These are phyloP conservation scores for Venustampulla echinocandica DNA, from an alignment of 495 filamentous ascomycete species.

Conservation along the genomic window DNA sequence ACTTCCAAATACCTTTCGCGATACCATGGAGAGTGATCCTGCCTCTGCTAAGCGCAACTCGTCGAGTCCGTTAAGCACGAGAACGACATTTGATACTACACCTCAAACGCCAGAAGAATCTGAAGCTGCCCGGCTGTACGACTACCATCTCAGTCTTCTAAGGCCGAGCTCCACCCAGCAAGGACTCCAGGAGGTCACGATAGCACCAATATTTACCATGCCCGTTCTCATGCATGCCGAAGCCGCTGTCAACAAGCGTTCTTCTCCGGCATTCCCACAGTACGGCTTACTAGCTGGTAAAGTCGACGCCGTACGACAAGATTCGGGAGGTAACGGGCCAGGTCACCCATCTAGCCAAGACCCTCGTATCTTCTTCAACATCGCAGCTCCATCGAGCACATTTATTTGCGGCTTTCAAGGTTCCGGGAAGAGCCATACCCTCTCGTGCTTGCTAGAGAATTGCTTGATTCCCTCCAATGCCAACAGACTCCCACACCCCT, in stretches of 20 bases:
- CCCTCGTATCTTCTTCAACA: conserved; percentile 54
- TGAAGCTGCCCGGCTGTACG: too few species aligned
- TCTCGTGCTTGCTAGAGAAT: conserved; percentile 63
- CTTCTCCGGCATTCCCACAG: conserved; percentile 26
- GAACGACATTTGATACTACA: too few species aligned
- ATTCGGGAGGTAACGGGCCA: neutral
- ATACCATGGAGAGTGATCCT: too few species aligned
- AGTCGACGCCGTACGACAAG: conserved; percentile 16
- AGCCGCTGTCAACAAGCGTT: neutral
- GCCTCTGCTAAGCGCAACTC: too few species aligned
- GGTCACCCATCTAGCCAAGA: conserved; percentile 23
- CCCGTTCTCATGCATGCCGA: conserved; percentile 26
- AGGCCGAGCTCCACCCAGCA: neutral
- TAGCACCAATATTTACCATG: conserved; percentile 32
- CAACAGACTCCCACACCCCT: conserved; percentile 32
- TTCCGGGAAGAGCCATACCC: conserved; percentile 66
- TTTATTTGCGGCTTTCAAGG: conserved; percentile 77
- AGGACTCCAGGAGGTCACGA: conserved; percentile 22
- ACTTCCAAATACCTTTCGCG: too few species aligned
- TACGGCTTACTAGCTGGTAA: conserved; percentile 37
- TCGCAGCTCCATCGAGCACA: conserved; percentile 54
- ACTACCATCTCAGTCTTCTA: neutral
- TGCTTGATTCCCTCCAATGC: conserved; percentile 38
- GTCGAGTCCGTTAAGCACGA: too few species aligned
- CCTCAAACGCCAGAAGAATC: too few species aligned